Evolutionary conservation across 139 green algal species (phyloP).

Genomic region (Tetradesmus lagerheimii): DNA sequence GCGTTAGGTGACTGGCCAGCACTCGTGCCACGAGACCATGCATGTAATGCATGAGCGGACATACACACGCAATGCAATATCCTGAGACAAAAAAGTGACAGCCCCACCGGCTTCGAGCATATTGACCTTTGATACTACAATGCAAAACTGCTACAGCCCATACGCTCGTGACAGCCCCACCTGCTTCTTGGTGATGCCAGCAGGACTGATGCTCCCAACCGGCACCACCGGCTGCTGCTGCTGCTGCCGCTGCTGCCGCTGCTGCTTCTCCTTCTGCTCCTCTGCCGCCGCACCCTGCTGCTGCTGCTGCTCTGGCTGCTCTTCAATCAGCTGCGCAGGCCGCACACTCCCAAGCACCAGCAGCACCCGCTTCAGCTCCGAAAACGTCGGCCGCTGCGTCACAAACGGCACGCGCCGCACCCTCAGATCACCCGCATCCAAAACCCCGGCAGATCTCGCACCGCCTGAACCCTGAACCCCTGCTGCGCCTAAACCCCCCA

Average conservation of each 20-base stretch:
- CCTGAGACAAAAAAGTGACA: too few relatives aligned
- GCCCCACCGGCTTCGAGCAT: too few relatives aligned
- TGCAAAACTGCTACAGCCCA: too few relatives aligned
- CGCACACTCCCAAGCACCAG: conserved; percentile 72
- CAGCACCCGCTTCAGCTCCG: conserved; percentile 83
- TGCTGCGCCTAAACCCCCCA: background rate
- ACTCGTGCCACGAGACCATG: too few relatives aligned
- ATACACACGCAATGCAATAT: too few relatives aligned
- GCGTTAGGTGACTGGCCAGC: too few relatives aligned
- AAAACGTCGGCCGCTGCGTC: conserved; percentile 87
- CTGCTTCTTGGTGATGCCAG: conserved; percentile 16
- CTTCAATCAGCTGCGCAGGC: conserved; percentile 30
- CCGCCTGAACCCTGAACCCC: background rate
- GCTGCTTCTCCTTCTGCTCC: conserved; percentile 2
- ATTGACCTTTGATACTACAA: too few relatives aligned
- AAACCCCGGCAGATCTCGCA: conserved; percentile 36
- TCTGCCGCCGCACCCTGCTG: background rate
- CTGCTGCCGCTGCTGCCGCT: conserved; percentile 49
- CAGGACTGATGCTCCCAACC: background rate
- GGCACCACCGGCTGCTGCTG: background rate
- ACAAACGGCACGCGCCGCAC: conserved; percentile 83
- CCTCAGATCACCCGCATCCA: conserved; percentile 62
- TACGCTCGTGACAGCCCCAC: too few relatives aligned
- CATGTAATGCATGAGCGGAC: too few relatives aligned
- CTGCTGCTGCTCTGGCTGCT: conserved; percentile 15